Base-by-base conservation (phyloP, 2,329 filamentous ascomycete species). In the Trichothecium roseum region DNA sequence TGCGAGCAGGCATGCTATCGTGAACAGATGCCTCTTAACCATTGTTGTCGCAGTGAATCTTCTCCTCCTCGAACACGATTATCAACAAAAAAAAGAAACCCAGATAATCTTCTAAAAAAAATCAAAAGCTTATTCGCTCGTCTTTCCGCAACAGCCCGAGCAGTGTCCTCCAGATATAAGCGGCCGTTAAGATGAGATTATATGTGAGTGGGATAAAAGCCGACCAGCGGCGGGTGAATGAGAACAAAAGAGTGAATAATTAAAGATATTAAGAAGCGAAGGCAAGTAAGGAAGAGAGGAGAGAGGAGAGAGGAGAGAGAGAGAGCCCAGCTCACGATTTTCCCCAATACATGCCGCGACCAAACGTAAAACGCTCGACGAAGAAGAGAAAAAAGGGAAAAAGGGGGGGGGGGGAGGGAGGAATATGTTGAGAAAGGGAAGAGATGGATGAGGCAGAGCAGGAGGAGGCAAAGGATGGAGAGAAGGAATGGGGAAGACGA, bases 1-100 rank as follows among this genome's bases (percentile, higher is more conserved):
- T 35, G 12, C 48, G 38, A 9, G 42, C 39, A 24, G 20, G 20
- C 20, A 24, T 24, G 20, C 20, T 24, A 10, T 24, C 10, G 20
- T 24, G 20, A 24, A 10, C 6, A 24, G 20, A 29, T n/a, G 28
- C 13, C 6, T 5, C 13, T 27, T 27, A 8, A 13, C 15, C 28
- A 16, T 29, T n/a, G 28, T 29, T 16, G 28, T 29, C 28, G 28
- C 6, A 16, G 6, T 24, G 20, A 24, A 24, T 24, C 20, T 24
- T 24, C 10, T 24, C 20, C 20, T 24, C 20, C 20, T 6, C 20
- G 10, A 24, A 24, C 6, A 10, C 20, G 20, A 24, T n/a, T n/a
- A n/a, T n/a, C n/a, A n/a, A n/a, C n/a, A n/a, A n/a, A n/a, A n/a
- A n/a, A n/a, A n/a, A n/a, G n/a, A n/a, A n/a, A n/a, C n/a, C n/a